Conservation (phyloP, 306 rosid species). For the Delonix regia region DNA sequence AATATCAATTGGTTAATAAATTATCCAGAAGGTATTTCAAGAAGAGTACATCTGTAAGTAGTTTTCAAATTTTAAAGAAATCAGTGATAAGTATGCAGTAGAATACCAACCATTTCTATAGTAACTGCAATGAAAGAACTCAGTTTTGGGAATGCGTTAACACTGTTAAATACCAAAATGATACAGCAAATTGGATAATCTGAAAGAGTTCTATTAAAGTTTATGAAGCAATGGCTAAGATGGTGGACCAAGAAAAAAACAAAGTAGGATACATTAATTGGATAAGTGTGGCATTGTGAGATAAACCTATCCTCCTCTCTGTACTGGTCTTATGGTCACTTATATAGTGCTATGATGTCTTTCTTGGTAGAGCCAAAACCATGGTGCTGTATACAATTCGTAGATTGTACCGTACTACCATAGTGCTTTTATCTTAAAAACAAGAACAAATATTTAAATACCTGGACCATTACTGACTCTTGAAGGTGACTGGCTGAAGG, state of each 20-base stretch:
- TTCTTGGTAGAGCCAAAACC: slow-evolving; percentile 7
- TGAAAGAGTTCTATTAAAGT: background rate
- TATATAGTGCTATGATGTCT: background rate
- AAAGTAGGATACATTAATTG: background rate
- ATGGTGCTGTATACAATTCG: background rate
- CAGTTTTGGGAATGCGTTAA: background rate
- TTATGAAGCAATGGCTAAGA: background rate
- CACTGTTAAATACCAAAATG: no score
- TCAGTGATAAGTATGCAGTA: background rate
- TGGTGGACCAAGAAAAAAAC: background rate
- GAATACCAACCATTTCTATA: background rate
- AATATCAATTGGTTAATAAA: background rate
- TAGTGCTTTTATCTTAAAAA: background rate
- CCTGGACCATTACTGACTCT: background rate
- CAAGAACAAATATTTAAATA: background rate
- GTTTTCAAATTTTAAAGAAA: background rate
- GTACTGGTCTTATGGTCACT: background rate
- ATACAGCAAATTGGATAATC: background rate
- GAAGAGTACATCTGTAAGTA: background rate
- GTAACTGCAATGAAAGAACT: background rate
- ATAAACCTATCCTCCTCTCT: background rate
- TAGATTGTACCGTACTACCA: background rate
- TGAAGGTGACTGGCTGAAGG: background rate
- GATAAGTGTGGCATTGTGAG: background rate
- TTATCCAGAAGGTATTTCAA: background rate